phyloP scores from a whole-genome alignment of 306 rosid species.

The Fagus sylvatica region DNA sequence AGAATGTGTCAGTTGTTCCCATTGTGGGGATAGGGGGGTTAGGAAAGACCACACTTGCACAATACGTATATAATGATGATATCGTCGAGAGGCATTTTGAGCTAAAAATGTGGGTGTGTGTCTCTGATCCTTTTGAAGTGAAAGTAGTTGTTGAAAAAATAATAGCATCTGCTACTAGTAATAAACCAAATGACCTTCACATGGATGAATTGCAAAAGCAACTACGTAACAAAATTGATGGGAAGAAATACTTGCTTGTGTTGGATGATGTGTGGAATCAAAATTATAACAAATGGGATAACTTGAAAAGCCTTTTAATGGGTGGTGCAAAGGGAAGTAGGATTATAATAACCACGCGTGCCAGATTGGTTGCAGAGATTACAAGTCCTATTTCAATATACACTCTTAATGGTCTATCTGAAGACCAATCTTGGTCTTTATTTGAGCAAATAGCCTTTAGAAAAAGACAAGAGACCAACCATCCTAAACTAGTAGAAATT shows the following conservation, averaged over 20 bases:
- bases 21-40: conserved; percentile 50
- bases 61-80: conserved; percentile 33
- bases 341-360: conserved; percentile 37
- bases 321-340: conserved; percentile 39
- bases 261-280: conserved; percentile 47
- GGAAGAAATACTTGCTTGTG: conserved; percentile 38
- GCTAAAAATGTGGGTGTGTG: background rate
- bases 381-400: background rate
- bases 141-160: conserved; percentile 29
- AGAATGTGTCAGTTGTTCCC: conserved; percentile 31
- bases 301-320: conserved; percentile 15
- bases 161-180: background rate
- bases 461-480: conserved; percentile 2
- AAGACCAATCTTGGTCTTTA: conserved; percentile 16
- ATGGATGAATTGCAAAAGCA: conserved; percentile 20
- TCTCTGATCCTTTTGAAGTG: too few species aligned
- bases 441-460: conserved; percentile 32
- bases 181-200: background rate
- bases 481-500: conserved; percentile 1
- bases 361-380: conserved; percentile 15
- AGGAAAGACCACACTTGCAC: conserved; percentile 53
- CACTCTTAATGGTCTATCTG: conserved; percentile 21
- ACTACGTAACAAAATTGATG: conserved; percentile 6
- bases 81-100: conserved; percentile 19
- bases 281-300: conserved; percentile 13